A percentile compares a stretch with the other conserved stretches of the same genome.
Evolutionary conservation across 371 early-diverging fungal genomes (phyloP).

Genomic region (Rhizopus delemar): DNA sequence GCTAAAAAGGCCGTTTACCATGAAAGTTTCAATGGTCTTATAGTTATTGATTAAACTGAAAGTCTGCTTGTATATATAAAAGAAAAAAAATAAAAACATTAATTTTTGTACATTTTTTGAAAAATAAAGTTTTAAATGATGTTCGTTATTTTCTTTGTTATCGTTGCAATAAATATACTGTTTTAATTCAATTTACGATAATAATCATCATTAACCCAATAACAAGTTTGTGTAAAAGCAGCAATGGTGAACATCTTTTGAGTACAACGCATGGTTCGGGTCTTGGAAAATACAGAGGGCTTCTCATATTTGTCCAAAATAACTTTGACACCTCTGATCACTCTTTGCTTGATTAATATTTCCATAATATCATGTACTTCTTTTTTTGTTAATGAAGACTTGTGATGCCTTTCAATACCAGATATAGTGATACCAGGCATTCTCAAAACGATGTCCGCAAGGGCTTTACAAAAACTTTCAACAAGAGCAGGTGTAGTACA

Average conservation of each 20-base stretch:
- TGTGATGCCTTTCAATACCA: conserved; percentile 11
- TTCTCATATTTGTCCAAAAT: background rate
- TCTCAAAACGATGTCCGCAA: conserved; percentile 27
- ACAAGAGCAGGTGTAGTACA: conserved; percentile 13
- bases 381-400: conserved; percentile 11
- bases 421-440: conserved; percentile 36
- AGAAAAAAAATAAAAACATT: no score
- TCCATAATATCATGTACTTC: conserved; percentile 31
- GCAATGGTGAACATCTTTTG: background rate
- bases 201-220: conserved; percentile 14
- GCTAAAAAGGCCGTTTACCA: conserved; percentile 33
- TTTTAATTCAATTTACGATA: background rate
- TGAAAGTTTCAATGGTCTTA: conserved; percentile 30
- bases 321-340: conserved; percentile 1
- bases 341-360: conserved; percentile 15
- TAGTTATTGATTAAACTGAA: conserved; percentile 26
- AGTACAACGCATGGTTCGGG: background rate
- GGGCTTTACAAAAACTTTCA: conserved; percentile 17
- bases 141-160: background rate
- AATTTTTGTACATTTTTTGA: no score
- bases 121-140: background rate
- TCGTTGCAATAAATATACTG: background rate
- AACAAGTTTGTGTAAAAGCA: conserved; percentile 14
- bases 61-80: no score
- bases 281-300: conserved; percentile 12